Base-by-base conservation (phyloP, 73 alveolate genomes). In the Paramecium primaurelia region DNA sequence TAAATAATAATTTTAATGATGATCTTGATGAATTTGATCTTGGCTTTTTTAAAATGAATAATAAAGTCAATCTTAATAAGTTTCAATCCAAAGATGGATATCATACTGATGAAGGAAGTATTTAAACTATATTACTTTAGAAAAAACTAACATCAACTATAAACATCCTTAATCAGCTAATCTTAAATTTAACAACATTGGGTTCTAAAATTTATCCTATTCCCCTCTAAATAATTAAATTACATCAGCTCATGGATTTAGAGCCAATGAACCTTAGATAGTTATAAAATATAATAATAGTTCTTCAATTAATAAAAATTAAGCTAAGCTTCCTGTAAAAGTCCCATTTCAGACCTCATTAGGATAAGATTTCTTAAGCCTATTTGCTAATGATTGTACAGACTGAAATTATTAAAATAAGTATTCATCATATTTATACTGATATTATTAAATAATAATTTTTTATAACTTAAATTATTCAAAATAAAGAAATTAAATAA, bases 301-400 rank as follows among this genome's bases (percentile, higher is more conserved):
- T 30, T 64, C 84, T 44, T 22, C 91, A 40, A 36, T 44, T 49
- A 28, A 25, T 26, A 42, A 47, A 2, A 75, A 40, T 32, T 12
- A 42, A 16, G 7, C 77, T 25, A 42, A 40, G 12, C 25, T 40
- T 18, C 91, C 91, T 2, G 91, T 80, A 3, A 80, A 80, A 47
- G 91, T 80, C 4, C 91, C 91, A 16, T 80, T 80, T 58, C 71
- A 80, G 49, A 80, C 91, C 8, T 80, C 91, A 20, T 47, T 80
- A 9, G 91, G 91, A 10, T 49, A 80, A 25, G 91, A 80, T 47
- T 80, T 80, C 58, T 36, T 80, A 47, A 1, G 91, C n/a, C 91
- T 80, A 20, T 80, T 80, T 49, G 91, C 91, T 9, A 80, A 80
- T 80, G 58, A 80, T 80, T 14, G 59, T 38, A 37, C 47, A 11